phyloP scores from a whole-genome alignment of 1,284 basidiomycete species.

The Grifola frondosa region DNA sequence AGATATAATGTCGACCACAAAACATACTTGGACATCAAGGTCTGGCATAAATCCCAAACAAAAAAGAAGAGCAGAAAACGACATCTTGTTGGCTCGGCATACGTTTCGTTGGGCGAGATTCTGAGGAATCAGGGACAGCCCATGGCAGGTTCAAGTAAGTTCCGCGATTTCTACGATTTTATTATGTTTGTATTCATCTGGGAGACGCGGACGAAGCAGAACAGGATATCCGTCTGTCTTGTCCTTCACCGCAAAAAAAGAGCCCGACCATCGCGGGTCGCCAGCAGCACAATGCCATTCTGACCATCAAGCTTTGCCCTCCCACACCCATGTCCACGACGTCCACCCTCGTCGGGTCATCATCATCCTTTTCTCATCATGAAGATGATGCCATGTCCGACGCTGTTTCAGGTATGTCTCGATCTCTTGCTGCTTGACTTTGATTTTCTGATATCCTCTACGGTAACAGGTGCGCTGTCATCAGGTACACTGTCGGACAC shows the following conservation, averaged over 20 bases:
- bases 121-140: slow-evolving; percentile 40
- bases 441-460: neutral
- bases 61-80: slow-evolving; percentile 61
- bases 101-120: slow-evolving; percentile 50
- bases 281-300: slow-evolving; percentile 26
- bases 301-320: slow-evolving; percentile 27
- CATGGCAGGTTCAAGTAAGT: slow-evolving; percentile 16
- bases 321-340: slow-evolving; percentile 7
- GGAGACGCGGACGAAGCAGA: slow-evolving; percentile 20
- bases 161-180: neutral
- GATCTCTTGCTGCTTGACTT: neutral
- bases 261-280: slow-evolving; percentile 23
- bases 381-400: slow-evolving; percentile 14
- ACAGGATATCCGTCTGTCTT: slow-evolving; percentile 27
- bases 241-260: slow-evolving; percentile 30
- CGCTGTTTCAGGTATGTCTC: slow-evolving; percentile 11
- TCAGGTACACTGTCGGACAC: slow-evolving; percentile 9
- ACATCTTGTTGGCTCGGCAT: slow-evolving; percentile 49
- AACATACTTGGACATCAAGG: slow-evolving; percentile 48
- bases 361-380: slow-evolving; percentile 6
- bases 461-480: slow-evolving; percentile 5
- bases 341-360: slow-evolving; percentile 1
- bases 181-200: neutral
- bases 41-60: slow-evolving; percentile 48
- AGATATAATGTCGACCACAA: slow-evolving; percentile 40